These are phyloP conservation scores for Lathyrus aphaca DNA, from an alignment of 306 rosid genomes.

Conservation along the genomic window DNA sequence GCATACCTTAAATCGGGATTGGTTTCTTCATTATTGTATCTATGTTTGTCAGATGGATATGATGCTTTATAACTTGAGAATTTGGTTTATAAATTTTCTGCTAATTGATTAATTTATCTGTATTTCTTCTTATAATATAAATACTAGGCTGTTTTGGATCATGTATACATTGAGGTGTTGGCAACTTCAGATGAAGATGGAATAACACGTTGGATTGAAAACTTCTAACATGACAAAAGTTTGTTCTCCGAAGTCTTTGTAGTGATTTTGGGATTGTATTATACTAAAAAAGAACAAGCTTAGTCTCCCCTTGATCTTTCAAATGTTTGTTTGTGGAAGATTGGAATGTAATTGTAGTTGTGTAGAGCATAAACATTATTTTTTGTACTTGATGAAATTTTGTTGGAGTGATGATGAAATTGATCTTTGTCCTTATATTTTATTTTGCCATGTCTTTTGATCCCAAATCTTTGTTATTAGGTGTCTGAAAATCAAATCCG, in stretches of 20 bases:
- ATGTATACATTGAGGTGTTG: conserved; percentile 74
- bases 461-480: conserved; percentile 4
- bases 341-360: conserved; percentile 41
- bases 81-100: conserved; percentile 18
- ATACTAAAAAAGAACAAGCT: conserved; percentile 44
- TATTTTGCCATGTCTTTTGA: not conserved
- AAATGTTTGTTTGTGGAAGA: conserved; percentile 33
- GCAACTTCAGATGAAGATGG: conserved; percentile 87
- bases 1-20: conserved; percentile 8
- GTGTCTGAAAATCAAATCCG: not conserved
- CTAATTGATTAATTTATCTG: conserved; percentile 25
- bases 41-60: conserved; percentile 6
- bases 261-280: conserved; percentile 47
- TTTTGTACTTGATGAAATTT: conserved; percentile 26
- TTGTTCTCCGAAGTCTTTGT: conserved; percentile 25
- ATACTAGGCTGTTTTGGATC: conserved; percentile 83
- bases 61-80: not conserved
- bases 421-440: conserved; percentile 22
- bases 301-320: conserved; percentile 35
- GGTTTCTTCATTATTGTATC: conserved; percentile 16
- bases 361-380: conserved; percentile 34
- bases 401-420: conserved; percentile 23
- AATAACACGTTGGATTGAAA: conserved; percentile 90
- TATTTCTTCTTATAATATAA: conserved; percentile 24
- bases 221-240: conserved; percentile 14